Evolutionary conservation across 2,329 filamentous ascomycete species (phyloP).

Genomic region (Fusarium graminum): DNA sequence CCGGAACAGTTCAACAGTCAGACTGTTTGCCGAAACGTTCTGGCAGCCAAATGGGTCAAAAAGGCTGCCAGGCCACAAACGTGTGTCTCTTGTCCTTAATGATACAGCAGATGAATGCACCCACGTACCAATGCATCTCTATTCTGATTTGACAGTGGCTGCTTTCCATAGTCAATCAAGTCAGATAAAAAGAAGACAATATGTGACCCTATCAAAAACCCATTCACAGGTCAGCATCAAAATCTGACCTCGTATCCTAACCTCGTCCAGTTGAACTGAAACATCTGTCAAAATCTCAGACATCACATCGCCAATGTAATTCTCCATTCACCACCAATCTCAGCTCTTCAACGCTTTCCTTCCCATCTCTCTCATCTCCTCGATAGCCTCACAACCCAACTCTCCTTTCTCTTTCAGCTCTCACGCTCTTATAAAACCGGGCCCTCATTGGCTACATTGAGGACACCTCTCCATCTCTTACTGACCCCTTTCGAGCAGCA

Average conservation of each 20-base stretch:
- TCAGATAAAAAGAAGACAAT: not conserved
- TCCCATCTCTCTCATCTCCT: constrained; percentile 5
- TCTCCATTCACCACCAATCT: not conserved
- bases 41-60: constrained; percentile 1
- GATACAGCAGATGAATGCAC: not conserved
- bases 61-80: constrained; percentile 11
- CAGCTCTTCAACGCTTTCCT: not conserved
- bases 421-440: constrained; percentile 7
- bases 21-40: not conserved
- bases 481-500: constrained; percentile 14
- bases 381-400: constrained; percentile 6
- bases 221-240: not conserved
- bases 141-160: not conserved
- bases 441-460: constrained; percentile 30
- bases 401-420: constrained; percentile 18
- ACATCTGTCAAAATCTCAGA: not conserved
- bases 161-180: not conserved
- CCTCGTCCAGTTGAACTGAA: constrained; percentile 5
- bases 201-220: not conserved
- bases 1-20: constrained; percentile 1
- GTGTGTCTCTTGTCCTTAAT: constrained; percentile 2
- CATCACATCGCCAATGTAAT: not conserved
- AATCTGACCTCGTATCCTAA: constrained; percentile 3
- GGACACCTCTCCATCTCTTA: constrained; percentile 31
- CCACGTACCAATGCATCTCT: not conserved